Evolutionary conservation across 1,284 basidiomycete genomes (phyloP).

Genomic region (Rugosomyces carneus): DNA sequence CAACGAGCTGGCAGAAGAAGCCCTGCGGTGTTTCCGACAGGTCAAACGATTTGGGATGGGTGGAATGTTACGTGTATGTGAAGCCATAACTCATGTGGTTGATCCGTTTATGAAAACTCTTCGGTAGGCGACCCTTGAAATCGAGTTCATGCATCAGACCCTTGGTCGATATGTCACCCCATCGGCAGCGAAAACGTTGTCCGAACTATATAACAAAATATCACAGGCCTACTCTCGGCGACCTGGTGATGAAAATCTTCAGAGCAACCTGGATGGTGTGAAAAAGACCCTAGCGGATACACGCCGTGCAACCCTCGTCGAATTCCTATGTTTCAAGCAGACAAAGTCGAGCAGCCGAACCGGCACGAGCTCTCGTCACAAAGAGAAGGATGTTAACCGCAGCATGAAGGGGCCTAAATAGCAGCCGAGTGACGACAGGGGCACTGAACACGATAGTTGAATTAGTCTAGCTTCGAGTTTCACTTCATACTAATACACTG

Average conservation of each 20-base stretch:
- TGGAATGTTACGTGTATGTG: conserved; percentile 89
- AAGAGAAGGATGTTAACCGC: conserved; percentile 15
- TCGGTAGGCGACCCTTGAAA: conserved; percentile 89
- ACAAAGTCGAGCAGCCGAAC: conserved; percentile 37
- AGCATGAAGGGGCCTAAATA: conserved; percentile 13
- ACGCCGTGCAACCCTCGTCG: conserved; percentile 85
- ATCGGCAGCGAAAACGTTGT: conserved; percentile 74
- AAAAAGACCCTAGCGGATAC: conserved; percentile 87
- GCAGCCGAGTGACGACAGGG: background rate
- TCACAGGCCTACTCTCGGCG: conserved; percentile 84
- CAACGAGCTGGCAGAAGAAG: conserved; percentile 77
- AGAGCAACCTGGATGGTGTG: conserved; percentile 85
- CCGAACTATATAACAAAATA: conserved; percentile 91
- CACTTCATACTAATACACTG: background rate
- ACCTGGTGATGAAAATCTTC: conserved; percentile 75
- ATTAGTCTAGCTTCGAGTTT: background rate
- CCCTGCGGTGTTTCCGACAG: conserved; percentile 79
- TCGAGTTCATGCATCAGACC: conserved; percentile 98
- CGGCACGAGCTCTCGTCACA: conserved; percentile 9
- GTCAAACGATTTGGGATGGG: conserved; percentile 93
- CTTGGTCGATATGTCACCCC: conserved; percentile 83
- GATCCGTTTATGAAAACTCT: conserved; percentile 1
- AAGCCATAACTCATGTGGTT: background rate
- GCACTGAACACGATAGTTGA: background rate
- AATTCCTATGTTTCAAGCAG: conserved; percentile 87